Base-by-base conservation (phyloP, 768 basidiomycete species). In the Phallus indusiatus region DNA sequence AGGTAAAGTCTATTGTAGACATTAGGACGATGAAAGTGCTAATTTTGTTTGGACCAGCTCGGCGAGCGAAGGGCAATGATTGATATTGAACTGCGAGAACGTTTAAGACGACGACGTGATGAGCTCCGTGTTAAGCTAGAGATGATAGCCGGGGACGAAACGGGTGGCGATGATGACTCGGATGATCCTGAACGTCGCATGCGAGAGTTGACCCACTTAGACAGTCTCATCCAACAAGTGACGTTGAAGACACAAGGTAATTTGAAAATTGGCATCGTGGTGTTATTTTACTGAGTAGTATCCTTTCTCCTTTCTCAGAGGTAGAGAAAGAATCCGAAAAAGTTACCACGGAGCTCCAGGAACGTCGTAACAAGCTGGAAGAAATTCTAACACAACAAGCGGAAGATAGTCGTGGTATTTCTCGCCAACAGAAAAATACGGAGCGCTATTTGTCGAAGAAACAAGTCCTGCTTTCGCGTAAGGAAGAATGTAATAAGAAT, bases 381-480 rank as follows among this genome's bases (percentile, higher is more conserved):
- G 79, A 80, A 61, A 72, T 86, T 2, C 90, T 95, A 65, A 79
- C 79, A 8, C 85, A 92, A 63, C 95, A 97, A 67, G 69, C 81
- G 0, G 94, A 98, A 67, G 93, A 96, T 64, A 83, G 81, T 52
- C 85, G 92, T 9, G 84, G 81, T 42, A 90, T 97, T 60, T 83
- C 88, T n/a, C 83, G 85, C 60, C 86, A 94, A 63, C 94, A 97
- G 70, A 98, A 98, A 78, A 90, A 85, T 62, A 91, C 93, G 0
- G 96, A 99, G 68, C 83, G 95, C 18, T 96, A 94, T 70, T 79
- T 95, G 8, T 86, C 93, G 22, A 98, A 98, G 72, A 81, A 87
- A 46, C 89, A 93, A 69, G 88, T 96, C 76, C 76, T 98, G 14
- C 65, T 80, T 20, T 79, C 79, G 42, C 83, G 94, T 50, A 92